These are phyloP conservation scores for Penicillium mononematosum DNA, from an alignment of 495 filamentous ascomycete species.

Conservation along the genomic window DNA sequence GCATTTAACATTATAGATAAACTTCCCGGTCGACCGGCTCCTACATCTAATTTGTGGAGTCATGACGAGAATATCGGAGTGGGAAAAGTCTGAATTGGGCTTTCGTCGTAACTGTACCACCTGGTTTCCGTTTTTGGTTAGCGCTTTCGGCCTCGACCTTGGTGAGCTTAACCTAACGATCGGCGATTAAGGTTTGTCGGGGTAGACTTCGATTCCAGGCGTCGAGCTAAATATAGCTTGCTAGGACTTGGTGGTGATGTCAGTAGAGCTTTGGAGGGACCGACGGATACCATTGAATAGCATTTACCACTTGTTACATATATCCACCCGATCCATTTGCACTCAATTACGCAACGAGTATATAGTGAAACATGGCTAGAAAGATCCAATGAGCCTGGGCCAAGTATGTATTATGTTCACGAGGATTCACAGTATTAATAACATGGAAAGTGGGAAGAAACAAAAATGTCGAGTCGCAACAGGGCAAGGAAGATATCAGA, in stretches of 20 bases:
- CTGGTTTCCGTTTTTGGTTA: not conserved
- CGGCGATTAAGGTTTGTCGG: not conserved
- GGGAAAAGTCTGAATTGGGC: not conserved
- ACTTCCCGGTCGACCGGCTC: not conserved
- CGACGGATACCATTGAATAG: not conserved
- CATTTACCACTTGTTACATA: not conserved
- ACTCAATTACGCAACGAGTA: not conserved
- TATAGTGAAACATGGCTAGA: not conserved
- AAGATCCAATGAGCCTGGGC: not conserved
- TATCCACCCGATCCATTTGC: not conserved
- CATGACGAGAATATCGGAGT: not conserved
- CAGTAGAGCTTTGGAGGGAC: not conserved
- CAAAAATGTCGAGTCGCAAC: not conserved
- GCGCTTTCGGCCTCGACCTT: not conserved
- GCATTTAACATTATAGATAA: not conserved
- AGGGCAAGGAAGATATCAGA: not conserved
- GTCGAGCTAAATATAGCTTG: not conserved
- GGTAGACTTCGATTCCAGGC: not conserved
- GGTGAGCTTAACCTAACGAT: not conserved
- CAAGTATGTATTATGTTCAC: slow-evolving; percentile 14
- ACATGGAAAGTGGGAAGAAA: slow-evolving; percentile 1
- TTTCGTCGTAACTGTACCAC: not conserved
- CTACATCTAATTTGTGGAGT: not conserved
- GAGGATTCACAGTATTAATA: slow-evolving; percentile 6
- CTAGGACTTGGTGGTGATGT: not conserved